Conservation (phyloP, 441 rosid genomes). For the Populus trichocarpa region DNA sequence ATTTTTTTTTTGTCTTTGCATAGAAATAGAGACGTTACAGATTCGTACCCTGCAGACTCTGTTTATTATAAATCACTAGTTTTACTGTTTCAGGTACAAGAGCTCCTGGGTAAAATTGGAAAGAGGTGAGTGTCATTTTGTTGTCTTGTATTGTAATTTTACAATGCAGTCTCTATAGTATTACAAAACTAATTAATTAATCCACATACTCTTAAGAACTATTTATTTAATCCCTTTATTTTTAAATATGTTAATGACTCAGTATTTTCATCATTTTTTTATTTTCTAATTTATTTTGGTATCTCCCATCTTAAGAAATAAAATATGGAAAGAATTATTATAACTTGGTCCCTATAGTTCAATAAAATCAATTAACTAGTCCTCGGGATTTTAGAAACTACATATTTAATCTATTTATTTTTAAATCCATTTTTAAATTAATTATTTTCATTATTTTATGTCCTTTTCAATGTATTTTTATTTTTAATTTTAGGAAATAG, state of each 20-base stretch:
- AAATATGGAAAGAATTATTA: not conserved
- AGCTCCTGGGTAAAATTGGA: not conserved
- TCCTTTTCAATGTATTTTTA: too few relatives aligned
- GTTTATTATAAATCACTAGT: not conserved
- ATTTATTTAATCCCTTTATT: too few relatives aligned
- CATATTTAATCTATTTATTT: too few relatives aligned
- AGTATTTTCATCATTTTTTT: too few relatives aligned
- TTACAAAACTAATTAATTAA: too few relatives aligned
- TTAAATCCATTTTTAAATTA: not conserved
- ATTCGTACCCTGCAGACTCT: conserved; percentile 26
- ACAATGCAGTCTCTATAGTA: too few relatives aligned
- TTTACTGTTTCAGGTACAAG: not conserved
- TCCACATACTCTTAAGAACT: too few relatives aligned
- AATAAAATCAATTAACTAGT: not conserved
- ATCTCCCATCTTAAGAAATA: not conserved
- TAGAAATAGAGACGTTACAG: conserved; percentile 39
- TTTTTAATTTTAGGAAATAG: too few relatives aligned
- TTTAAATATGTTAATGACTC: too few relatives aligned
- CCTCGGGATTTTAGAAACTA: too few relatives aligned
- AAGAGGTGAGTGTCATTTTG: not conserved
- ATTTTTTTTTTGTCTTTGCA: conserved; percentile 14
- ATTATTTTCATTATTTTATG: not conserved
- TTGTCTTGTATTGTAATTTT: not conserved
- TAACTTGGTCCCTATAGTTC: too few relatives aligned
- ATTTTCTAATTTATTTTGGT: not conserved